phyloP scores from a whole-genome alignment of 2,329 filamentous ascomycete genomes.

The Colletotrichum tamarilloi region DNA sequence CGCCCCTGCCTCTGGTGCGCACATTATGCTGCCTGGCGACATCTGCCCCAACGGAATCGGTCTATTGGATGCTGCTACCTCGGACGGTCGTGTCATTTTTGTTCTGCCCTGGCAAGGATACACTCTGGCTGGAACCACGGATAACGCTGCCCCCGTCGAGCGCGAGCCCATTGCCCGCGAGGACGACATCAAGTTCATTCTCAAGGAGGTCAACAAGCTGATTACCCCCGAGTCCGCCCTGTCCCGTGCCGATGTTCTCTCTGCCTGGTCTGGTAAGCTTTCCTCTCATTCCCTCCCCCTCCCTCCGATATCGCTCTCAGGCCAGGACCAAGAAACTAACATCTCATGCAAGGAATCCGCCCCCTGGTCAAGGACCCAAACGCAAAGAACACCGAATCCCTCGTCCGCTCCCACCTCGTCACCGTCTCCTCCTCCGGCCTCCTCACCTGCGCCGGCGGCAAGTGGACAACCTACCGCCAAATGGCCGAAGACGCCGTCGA shows the following conservation, averaged over 20 bases:
- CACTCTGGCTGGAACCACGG: conserved; percentile 86
- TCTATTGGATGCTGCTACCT: conserved; percentile 83
- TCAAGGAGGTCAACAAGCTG: conserved; percentile 82
- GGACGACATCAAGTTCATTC: conserved; percentile 84
- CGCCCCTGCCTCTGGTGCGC: conserved; percentile 83
- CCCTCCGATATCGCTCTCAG: background rate
- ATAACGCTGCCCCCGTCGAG: conserved; percentile 76
- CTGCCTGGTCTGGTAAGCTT: conserved; percentile 79
- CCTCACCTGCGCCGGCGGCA: conserved; percentile 84
- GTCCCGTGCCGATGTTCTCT: conserved; percentile 79
- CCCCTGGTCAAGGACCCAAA: conserved; percentile 85
- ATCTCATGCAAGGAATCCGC: conserved; percentile 64
- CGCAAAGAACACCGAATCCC: conserved; percentile 83
- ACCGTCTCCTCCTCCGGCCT: conserved; percentile 80
- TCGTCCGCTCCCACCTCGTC: conserved; percentile 85
- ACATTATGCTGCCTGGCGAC: conserved; percentile 83
- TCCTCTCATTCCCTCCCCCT: background rate
- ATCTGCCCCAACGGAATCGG: conserved; percentile 85
- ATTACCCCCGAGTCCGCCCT: conserved; percentile 81
- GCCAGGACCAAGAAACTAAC: background rate
- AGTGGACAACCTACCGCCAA: conserved; percentile 90
- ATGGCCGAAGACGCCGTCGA: conserved; percentile 91
- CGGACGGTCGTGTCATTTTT: conserved; percentile 89
- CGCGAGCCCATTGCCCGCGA: conserved; percentile 78
- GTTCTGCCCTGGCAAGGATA: conserved; percentile 89